Percentiles rank a stretch among this genome's conserved stretches.
These are phyloP conservation scores for Zoysia japonica DNA, from an alignment of 176 grass and related monocot genomes.

Conservation along the genomic window DNA sequence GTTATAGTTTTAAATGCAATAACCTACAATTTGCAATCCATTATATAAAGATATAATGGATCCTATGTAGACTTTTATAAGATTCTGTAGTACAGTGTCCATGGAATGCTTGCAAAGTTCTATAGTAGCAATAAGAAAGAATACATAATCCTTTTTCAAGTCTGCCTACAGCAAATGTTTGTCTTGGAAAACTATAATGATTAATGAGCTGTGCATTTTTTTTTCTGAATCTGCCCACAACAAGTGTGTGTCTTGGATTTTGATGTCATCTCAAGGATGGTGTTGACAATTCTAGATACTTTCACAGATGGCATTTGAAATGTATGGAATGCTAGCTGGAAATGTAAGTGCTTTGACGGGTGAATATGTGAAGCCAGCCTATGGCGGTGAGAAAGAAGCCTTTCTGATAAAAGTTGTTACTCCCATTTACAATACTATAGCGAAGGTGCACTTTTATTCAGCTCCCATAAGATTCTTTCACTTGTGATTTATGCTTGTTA, in stretches of 20 bases:
- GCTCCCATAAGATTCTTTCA: slow-evolving; percentile 21
- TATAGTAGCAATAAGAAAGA: slow-evolving; percentile 1
- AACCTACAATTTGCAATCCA: neutral
- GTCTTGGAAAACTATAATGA: slow-evolving; percentile 1
- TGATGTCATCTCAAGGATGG: neutral
- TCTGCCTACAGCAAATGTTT: neutral
- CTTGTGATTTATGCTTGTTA: slow-evolving; percentile 42
- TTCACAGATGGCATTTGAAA: slow-evolving; percentile 93
- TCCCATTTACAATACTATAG: slow-evolving; percentile 81
- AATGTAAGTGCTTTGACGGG: slow-evolving; percentile 87
- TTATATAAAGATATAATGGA: slow-evolving; percentile 8
- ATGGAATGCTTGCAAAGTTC: slow-evolving; percentile 5
- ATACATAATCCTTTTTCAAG: neutral
- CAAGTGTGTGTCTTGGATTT: neutral
- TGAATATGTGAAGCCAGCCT: slow-evolving; percentile 85
- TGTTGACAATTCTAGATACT: slow-evolving; percentile 31
- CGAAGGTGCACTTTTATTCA: slow-evolving; percentile 49
- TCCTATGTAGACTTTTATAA: neutral
- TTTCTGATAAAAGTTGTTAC: slow-evolving; percentile 88
- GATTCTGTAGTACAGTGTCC: slow-evolving; percentile 14
- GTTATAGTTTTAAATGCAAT: neutral
- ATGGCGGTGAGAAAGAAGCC: slow-evolving; percentile 94
- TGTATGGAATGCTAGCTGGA: slow-evolving; percentile 86
- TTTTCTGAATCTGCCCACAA: neutral
- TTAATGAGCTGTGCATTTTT: too few species aligned